Evolutionary conservation across 768 basidiomycete species (phyloP), one percentile per base, ranked within the genome.

Genomic region (Kwoniella bestiolae): DNA sequence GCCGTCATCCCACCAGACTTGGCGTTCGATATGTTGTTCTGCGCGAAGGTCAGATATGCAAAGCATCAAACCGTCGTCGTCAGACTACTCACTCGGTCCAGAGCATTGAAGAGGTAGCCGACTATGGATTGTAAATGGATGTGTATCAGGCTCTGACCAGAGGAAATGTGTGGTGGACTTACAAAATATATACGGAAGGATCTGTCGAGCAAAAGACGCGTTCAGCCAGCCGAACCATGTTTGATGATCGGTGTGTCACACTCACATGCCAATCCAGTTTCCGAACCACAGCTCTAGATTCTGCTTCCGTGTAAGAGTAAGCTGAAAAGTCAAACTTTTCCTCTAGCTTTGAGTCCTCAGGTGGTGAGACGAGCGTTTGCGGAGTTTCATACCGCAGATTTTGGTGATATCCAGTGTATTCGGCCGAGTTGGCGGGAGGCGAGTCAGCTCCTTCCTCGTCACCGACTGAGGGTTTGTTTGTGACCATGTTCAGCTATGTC

Each of bases 61-160:
- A n/a, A n/a, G 12, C 8, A 16, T 16, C 3, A 1, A 9, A 14
- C 41, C 9, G 44, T 64, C 56, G 9, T 11, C 56, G 52, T 25
- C 11, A 7, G 26, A 52, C 16, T 41, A 41, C 38, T 41, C 38
- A 84, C 85, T 52, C 59, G 2, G 47, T 66, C 65, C 16, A 66
- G 51, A n/a, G 65, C 51, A 50, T 66, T 60, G 60, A 66, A 66
- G 23, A 66, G 26, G 29, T 66, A 66, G 28, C 57, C 41, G 12
- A 38, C 57, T 59, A 41, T 41, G 3, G 55, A 38, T n/a, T n/a
- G n/a, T n/a, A n/a, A n/a, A n/a, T n/a, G n/a, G n/a, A n/a, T n/a
- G n/a, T n/a, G n/a, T n/a, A n/a, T n/a, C n/a, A n/a, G n/a, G n/a
- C n/a, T n/a, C n/a, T n/a, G n/a, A n/a, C n/a, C n/a, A n/a, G n/a